These are phyloP conservation scores for Amaranthus hypochondriacus DNA, from an alignment of 148 eudicot species.

Conservation along the genomic window DNA sequence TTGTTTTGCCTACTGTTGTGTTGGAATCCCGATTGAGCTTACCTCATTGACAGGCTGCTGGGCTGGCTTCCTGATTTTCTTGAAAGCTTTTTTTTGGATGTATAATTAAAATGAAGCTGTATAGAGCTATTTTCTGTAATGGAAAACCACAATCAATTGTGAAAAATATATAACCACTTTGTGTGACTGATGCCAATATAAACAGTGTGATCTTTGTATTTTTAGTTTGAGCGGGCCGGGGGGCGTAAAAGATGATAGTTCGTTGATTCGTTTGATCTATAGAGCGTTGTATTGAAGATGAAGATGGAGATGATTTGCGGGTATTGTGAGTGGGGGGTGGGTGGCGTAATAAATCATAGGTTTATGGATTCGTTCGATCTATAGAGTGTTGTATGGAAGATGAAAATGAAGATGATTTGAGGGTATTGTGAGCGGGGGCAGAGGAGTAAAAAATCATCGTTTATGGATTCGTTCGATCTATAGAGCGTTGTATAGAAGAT, in stretches of 20 bases:
- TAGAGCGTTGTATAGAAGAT: too few species aligned
- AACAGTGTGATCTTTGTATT: conserved; percentile 1
- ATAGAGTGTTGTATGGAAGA: too few species aligned
- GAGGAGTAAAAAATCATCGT: too few species aligned
- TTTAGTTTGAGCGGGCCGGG: too few species aligned
- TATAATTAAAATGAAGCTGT: conserved; percentile 33
- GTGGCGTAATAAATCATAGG: too few species aligned
- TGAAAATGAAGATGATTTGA: too few species aligned
- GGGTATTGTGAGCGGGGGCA: too few species aligned
- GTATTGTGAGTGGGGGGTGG: too few species aligned
- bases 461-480: too few species aligned
- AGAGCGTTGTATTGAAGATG: too few species aligned
- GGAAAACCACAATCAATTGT: conserved; percentile 32
- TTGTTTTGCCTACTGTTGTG: conserved; percentile 3
- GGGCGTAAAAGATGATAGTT: not conserved
- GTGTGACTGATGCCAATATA: conserved; percentile 19
- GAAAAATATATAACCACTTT: conserved; percentile 30
- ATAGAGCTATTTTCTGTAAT: conserved; percentile 38
- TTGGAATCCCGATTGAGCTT: conserved; percentile 2
- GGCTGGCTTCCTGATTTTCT: conserved; percentile 27
- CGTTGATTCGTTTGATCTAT: not conserved
- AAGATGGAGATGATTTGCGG: too few species aligned
- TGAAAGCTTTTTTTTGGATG: conserved; percentile 23
- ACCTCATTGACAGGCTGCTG: not conserved
- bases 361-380: too few species aligned